A percentile compares a stretch with the other conserved stretches of the same genome.
phyloP scores from a whole-genome alignment of 1,139 yeast species.

The Hyphopichia buzzinii region DNA sequence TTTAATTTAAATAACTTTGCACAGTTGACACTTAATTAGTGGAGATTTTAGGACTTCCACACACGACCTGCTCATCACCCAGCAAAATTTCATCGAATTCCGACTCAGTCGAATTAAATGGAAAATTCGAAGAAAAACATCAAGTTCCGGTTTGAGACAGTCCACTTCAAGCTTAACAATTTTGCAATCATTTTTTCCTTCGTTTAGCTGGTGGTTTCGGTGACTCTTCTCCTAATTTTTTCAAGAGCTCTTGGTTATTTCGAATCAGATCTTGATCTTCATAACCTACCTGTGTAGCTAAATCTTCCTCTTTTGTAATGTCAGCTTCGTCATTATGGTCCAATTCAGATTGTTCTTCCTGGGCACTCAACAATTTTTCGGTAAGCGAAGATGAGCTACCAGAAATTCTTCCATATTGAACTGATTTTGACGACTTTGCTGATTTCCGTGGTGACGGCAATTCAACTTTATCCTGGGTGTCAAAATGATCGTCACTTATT shows the following conservation, averaged over 20 bases:
- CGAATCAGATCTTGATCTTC: constrained; percentile 27
- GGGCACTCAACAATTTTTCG: constrained; percentile 12
- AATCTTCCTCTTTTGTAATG: constrained; percentile 8
- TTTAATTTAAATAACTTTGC: too few relatives aligned
- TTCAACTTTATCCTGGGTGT: constrained; percentile 12
- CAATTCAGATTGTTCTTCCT: constrained; percentile 11
- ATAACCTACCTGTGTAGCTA: constrained; percentile 30
- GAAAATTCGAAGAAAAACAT: background rate
- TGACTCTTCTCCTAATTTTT: constrained; percentile 19
- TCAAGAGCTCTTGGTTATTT: constrained; percentile 24
- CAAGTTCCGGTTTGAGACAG: too few relatives aligned
- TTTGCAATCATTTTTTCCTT: too few relatives aligned
- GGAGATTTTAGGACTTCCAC: too few relatives aligned
- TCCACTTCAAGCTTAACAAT: too few relatives aligned
- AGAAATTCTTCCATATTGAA: constrained; percentile 35
- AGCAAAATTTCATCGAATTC: too few relatives aligned
- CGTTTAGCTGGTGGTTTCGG: background rate
- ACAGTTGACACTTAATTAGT: too few relatives aligned
- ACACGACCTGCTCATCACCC: too few relatives aligned
- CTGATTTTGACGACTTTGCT: constrained; percentile 22
- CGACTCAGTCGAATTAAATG: background rate
- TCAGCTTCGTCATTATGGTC: constrained; percentile 23
- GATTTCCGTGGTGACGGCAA: constrained; percentile 43
- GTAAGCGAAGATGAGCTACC: constrained; percentile 19
- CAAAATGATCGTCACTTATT: constrained; percentile 5